Evolutionary conservation across 2,329 filamentous ascomycete genomes (phyloP), one percentile per base, ranked within the genome.

Genomic region (Monilinia fructicola): DNA sequence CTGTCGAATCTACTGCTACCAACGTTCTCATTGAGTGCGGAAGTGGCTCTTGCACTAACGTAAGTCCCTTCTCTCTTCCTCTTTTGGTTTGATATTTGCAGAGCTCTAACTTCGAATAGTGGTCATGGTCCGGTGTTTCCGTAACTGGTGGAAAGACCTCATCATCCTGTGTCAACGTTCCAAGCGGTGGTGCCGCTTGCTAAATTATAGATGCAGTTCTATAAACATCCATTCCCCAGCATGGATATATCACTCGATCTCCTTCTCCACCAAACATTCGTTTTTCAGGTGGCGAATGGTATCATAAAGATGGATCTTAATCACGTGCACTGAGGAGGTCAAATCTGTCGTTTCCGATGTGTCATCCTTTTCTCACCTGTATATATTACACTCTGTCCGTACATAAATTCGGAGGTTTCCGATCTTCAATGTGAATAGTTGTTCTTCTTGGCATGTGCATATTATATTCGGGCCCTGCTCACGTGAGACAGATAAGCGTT

Each of bases 11-110:
- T 0, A 70, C 69, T 10, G 81, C 72, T 28, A 78, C 75, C 21
- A 74, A 82, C 60, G 75, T 85, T 69, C 82, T 82, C 71, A 82
- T 87, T 65, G 79, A 85, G 18, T 87, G 85, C 71, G 85, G 80
- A 23, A 76, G 74, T 52, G 83, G 81, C 42, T 78, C 78, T 65
- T 84, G 83, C 76, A 79, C 77, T 6, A 77, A 80, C 60, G 70
- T 54, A n/a, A 63, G 63, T 60, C 12, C 23, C 40, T 23, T 38
- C 7, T n/a, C 23, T 18, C 40, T 12, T n/a, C 12, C 58, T 14
- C 10, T 12, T 28, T 11, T 21, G 1, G 46, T 38, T 4, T 52
- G 9, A 62, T 16, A 3, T 26, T 35, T 12, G 3, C 54, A 11
- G 50, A 21, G 38, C 50, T 14, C 58, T 65, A 40, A 65, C 31